Conservation (phyloP, 495 filamentous ascomycete species). For the Rhizodiscina lignyota region DNA sequence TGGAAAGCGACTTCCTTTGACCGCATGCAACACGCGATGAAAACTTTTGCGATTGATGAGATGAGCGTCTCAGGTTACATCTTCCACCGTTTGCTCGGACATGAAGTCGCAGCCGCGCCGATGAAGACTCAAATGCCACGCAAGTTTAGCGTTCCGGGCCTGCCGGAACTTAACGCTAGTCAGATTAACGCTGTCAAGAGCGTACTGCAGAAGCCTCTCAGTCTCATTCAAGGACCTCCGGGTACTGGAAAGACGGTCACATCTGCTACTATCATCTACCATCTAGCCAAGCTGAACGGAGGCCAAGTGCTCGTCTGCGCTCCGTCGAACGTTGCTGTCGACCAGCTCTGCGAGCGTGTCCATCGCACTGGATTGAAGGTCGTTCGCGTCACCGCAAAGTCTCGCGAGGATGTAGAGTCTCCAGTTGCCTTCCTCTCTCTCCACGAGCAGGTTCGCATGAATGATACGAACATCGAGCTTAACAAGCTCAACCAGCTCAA, state of each 20-base stretch:
- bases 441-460: constrained; percentile 94
- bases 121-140: constrained; percentile 96
- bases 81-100: constrained; percentile 90
- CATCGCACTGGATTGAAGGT: constrained; percentile 89
- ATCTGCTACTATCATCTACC: constrained; percentile 97
- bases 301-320: constrained; percentile 94
- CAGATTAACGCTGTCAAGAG: constrained; percentile 96
- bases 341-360: constrained; percentile 96
- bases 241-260: constrained; percentile 98
- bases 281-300: constrained; percentile 86
- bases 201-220: constrained; percentile 81
- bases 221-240: constrained; percentile 90
- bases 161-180: constrained; percentile 89
- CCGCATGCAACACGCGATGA: constrained; percentile 98
- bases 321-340: constrained; percentile 95
- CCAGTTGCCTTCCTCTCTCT: constrained; percentile 87
- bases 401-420: constrained; percentile 94
- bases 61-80: constrained; percentile 98
- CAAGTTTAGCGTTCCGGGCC: constrained; percentile 89
- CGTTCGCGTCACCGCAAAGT: constrained; percentile 96
- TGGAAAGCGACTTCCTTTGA: constrained; percentile 99
- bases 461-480: constrained; percentile 87
- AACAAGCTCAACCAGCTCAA: constrained; percentile 86
- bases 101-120: constrained; percentile 87
- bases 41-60: constrained; percentile 96